These are phyloP conservation scores for Gypsophila paniculata DNA, from an alignment of 179 eudicot species.

Conservation along the genomic window DNA sequence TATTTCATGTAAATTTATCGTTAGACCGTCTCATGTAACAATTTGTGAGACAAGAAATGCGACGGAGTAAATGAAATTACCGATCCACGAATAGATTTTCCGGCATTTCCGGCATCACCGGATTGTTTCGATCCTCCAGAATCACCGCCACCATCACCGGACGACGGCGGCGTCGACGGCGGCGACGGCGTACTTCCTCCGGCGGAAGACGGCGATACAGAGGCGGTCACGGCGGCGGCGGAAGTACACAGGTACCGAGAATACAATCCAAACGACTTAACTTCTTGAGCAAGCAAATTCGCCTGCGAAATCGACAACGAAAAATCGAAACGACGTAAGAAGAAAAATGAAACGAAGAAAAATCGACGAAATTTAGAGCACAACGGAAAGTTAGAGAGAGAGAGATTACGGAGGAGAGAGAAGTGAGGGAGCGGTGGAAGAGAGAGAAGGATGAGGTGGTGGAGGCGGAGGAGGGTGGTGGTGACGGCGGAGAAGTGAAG, in stretches of 20 bases:
- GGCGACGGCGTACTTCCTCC: too few relatives aligned
- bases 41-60: not conserved
- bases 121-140: conserved; percentile 20
- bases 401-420: conserved; percentile 6
- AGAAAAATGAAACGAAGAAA: not conserved
- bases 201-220: not conserved
- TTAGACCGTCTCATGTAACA: too few relatives aligned
- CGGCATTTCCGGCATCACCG: conserved; percentile 35
- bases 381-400: not conserved
- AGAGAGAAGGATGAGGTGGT: not conserved
- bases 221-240: conserved; percentile 7
- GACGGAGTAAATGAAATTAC: conserved; percentile 28
- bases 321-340: not conserved
- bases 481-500: conserved; percentile 19
- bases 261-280: conserved; percentile 22
- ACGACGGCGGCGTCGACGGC: not conserved
- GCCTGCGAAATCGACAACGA: conserved; percentile 20
- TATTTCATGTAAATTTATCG: too few relatives aligned
- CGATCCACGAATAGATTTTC: conserved; percentile 65
- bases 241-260: conserved; percentile 30
- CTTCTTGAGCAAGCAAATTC: conserved; percentile 21
- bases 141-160: not conserved
- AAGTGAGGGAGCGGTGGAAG: conserved; percentile 16
- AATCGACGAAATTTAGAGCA: not conserved
- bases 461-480: conserved; percentile 13